These are phyloP conservation scores for Phytophthora foliorum DNA, from an alignment of 352 stramenopile genomes.

Conservation along the genomic window DNA sequence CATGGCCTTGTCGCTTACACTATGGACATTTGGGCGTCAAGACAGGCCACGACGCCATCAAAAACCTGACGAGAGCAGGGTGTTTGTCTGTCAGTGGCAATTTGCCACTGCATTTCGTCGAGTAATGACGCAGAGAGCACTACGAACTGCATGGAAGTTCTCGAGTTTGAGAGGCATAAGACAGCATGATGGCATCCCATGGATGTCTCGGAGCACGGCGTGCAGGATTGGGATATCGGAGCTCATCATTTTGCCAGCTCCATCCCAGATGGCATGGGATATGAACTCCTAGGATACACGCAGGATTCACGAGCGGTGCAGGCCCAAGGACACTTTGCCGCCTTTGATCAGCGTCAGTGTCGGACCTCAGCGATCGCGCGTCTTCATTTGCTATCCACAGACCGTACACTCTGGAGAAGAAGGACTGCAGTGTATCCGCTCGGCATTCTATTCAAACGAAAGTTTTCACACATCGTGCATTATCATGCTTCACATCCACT, in stretches of 20 bases:
- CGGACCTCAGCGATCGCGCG: too few relatives aligned
- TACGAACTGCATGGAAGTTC: neutral
- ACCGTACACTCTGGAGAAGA: neutral
- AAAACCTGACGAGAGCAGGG: slow-evolving; percentile 6
- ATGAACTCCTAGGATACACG: slow-evolving; percentile 28
- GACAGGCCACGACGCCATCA: slow-evolving; percentile 5
- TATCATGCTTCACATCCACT: too few relatives aligned
- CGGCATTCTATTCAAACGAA: neutral
- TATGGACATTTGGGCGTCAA: slow-evolving; percentile 19
- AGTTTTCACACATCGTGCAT: too few relatives aligned
- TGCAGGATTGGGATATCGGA: neutral
- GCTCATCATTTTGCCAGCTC: neutral
- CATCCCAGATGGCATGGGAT: slow-evolving; percentile 32
- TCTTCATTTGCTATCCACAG: too few relatives aligned
- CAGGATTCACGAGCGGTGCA: slow-evolving; percentile 12
- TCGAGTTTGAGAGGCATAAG: neutral
- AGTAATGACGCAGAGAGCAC: slow-evolving; percentile 11
- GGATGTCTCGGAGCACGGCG: neutral
- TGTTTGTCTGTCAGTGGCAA: too few relatives aligned
- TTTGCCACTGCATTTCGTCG: too few relatives aligned
- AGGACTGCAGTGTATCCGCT: neutral
- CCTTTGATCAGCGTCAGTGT: neutral
- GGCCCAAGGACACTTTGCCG: too few relatives aligned
- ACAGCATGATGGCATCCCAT: neutral
- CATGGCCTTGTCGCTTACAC: slow-evolving; percentile 35